Evolutionary conservation across 2,329 filamentous ascomycete genomes (phyloP), one percentile per base, ranked within the genome.

Genomic region (Botryotinia globosa): DNA sequence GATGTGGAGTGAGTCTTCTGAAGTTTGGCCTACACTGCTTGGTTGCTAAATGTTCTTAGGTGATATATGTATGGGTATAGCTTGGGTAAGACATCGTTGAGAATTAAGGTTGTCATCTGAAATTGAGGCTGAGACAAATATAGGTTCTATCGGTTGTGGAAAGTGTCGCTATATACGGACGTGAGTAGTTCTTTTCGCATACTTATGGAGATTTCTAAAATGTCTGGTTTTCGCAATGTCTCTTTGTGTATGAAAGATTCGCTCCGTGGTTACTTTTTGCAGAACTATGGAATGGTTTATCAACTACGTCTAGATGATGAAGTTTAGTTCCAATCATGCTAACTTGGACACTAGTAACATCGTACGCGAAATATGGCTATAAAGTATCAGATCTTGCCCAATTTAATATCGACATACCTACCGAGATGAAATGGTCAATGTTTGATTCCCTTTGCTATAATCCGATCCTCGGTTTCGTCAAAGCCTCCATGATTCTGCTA

Each of bases 381-480:
- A 74, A 75, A 58, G 34, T 25, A 29, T 48, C 42, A 20, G 75
- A 76, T 29, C 48, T 74, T 5, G 44, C 25, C 42, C 44, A 64
- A 39, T 71, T 71, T 12, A 39, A 18, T 12, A 64, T 51, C 42
- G 59, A 71, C 29, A 32, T 54, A 14, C 22, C 58, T 29, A 71
- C 69, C 4, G 7, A 32, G 32, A 42, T 64, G 58, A 73, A 74
- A 20, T 70, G 75, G 68, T 32, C 75, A 78, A 72, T 83, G 80
- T 80, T 73, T 63, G 59, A 84, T 42, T 64, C 69, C n/a, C 58
- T 71, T 39, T 71, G 69, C 12, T 85, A 85, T 79, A 85, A 84
- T 65, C 84, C 84, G 0, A 84, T 85, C 61, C 76, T 86, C 7
- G 83, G 83, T 5, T 79, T 85, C 22, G 81, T 85, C 74, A 85